Evolutionary conservation across 1,284 basidiomycete species (phyloP).

Genomic region (Peniophora sp.): DNA sequence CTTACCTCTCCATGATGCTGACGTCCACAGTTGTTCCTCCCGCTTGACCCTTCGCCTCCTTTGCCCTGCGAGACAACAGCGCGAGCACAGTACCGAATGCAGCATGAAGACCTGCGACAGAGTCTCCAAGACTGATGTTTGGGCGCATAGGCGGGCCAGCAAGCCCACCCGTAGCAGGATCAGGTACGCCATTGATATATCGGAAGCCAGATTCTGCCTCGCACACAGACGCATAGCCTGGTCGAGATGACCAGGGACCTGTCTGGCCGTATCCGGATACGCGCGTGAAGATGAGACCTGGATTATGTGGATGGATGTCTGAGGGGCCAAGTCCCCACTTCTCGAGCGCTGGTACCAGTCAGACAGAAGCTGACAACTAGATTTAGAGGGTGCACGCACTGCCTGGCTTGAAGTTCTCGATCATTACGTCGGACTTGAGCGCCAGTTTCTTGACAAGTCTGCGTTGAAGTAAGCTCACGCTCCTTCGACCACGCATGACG

Average conservation of each 20-base stretch:
- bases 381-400: slow-evolving; percentile 33
- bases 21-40: slow-evolving; percentile 61
- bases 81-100: slow-evolving; percentile 74
- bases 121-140: slow-evolving; percentile 65
- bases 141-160: slow-evolving; percentile 58
- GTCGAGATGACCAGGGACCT: slow-evolving; percentile 60
- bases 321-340: slow-evolving; percentile 59
- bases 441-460: slow-evolving; percentile 60
- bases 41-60: slow-evolving; percentile 24
- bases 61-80: slow-evolving; percentile 45
- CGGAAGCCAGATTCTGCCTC: slow-evolving; percentile 69
- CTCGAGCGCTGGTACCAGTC: slow-evolving; percentile 43
- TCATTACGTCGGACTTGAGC: slow-evolving; percentile 50
- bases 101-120: slow-evolving; percentile 61
- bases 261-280: slow-evolving; percentile 70
- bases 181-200: slow-evolving; percentile 60
- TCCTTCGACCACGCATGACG: background rate
- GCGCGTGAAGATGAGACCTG: slow-evolving; percentile 61
- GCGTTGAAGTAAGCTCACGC: slow-evolving; percentile 3
- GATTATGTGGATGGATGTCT: slow-evolving; percentile 47
- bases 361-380: slow-evolving; percentile 3
- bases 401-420: slow-evolving; percentile 70
- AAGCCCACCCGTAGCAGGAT: slow-evolving; percentile 41
- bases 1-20: slow-evolving; percentile 62
- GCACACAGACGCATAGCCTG: slow-evolving; percentile 66